Conservation (phyloP, 495 filamentous ascomycete species). For the Peziza echinospora region DNA sequence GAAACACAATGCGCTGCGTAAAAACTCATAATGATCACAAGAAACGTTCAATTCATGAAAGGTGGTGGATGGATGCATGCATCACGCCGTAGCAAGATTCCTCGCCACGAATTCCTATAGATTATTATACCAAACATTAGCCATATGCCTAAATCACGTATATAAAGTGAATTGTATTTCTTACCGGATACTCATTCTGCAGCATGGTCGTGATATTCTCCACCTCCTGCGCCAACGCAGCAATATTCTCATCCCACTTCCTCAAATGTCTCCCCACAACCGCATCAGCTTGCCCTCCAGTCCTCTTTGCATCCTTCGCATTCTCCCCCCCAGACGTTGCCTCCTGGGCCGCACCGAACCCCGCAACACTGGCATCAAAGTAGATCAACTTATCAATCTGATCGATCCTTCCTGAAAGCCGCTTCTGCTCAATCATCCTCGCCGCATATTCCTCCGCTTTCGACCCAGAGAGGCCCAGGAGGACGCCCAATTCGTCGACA, state of each 20-base stretch:
- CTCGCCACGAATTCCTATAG: conserved; percentile 30
- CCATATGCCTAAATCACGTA: neutral
- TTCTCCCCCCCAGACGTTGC: neutral
- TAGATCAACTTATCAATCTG: conserved; percentile 78
- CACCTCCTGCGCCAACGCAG: conserved; percentile 65
- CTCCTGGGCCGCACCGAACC: conserved; percentile 7
- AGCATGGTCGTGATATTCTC: conserved; percentile 63
- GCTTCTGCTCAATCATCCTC: conserved; percentile 83
- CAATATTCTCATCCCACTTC: conserved; percentile 75
- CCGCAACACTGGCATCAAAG: conserved; percentile 43
- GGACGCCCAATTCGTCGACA: conserved; percentile 48
- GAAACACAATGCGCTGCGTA: too few species aligned
- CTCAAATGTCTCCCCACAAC: conserved; percentile 46
- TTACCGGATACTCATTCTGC: conserved; percentile 45
- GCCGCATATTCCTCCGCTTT: conserved; percentile 84
- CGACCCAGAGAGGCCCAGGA: conserved; percentile 57
- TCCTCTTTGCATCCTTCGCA: conserved; percentile 32
- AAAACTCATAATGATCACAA: too few species aligned
- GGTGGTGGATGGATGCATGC: too few species aligned
- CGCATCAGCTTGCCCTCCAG: conserved; percentile 33
- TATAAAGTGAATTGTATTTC: conserved; percentile 5
- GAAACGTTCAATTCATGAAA: too few species aligned
- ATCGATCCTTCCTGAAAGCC: conserved; percentile 71
- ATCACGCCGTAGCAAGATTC: conserved; percentile 21
- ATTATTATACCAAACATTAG: conserved; percentile 5